A percentile compares a stretch with the other conserved stretches of the same genome.
These are phyloP conservation scores for Bolboschoenus planiculmis DNA, from an alignment of 176 grass and related monocot species.

Conservation along the genomic window DNA sequence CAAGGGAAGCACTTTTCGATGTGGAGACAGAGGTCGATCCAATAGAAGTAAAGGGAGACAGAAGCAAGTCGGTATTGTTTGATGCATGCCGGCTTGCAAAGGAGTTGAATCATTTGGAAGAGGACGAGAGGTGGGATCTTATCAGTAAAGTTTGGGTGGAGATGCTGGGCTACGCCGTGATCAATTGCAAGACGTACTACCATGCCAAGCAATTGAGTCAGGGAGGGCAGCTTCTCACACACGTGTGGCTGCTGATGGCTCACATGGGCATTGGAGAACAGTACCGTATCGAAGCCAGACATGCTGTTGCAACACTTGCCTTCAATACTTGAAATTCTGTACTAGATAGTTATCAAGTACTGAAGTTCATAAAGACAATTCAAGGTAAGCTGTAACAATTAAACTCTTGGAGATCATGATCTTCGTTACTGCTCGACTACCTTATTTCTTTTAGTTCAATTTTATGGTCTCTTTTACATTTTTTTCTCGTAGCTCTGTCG, in stretches of 20 bases:
- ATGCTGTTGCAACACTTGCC: too few relatives aligned
- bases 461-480: too few relatives aligned
- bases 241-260: slow-evolving; percentile 42
- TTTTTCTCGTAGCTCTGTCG: too few relatives aligned
- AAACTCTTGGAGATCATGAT: too few relatives aligned
- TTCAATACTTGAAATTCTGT: too few relatives aligned
- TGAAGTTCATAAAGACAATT: too few relatives aligned
- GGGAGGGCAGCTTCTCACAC: slow-evolving; percentile 54
- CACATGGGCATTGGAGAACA: slow-evolving; percentile 39
- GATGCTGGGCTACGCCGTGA: slow-evolving; percentile 51
- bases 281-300: slow-evolving; percentile 26
- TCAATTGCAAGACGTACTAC: slow-evolving; percentile 50
- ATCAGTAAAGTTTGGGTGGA: slow-evolving; percentile 56
- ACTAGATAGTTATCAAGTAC: too few relatives aligned
- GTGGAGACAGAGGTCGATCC: slow-evolving; percentile 7
- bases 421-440: too few relatives aligned
- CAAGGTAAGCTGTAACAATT: too few relatives aligned
- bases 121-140: slow-evolving; percentile 33
- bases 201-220: slow-evolving; percentile 57
- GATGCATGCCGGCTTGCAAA: slow-evolving; percentile 28
- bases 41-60: slow-evolving; percentile 30
- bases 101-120: not conserved
- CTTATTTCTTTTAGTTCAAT: too few relatives aligned
- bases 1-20: not conserved
- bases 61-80: slow-evolving; percentile 41